Percentiles rank a stretch among this genome's conserved stretches.
phyloP scores from a whole-genome alignment of 306 rosid genomes.

The Clitoria ternatea region DNA sequence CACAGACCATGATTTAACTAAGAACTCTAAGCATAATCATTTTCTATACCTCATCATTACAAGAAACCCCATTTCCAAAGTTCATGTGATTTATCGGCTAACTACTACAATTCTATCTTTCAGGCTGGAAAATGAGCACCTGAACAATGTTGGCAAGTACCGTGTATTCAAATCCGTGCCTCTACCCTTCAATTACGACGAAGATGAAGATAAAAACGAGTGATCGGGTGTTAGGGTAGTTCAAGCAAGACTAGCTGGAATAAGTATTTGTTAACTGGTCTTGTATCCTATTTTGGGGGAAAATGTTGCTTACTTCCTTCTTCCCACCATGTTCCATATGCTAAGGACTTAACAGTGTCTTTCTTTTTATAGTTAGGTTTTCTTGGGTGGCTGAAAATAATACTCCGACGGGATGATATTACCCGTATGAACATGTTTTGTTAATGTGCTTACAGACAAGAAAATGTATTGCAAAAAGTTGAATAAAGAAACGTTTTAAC shows the following conservation, averaged over 20 bases:
- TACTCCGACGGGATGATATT: background rate
- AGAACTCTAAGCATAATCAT: no score
- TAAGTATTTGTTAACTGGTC: background rate
- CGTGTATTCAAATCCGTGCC: slow-evolving; percentile 79
- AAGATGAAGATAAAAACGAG: slow-evolving; percentile 51
- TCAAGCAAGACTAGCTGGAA: background rate
- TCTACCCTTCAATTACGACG: slow-evolving; percentile 64
- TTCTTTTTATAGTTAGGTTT: background rate
- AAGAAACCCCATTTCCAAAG: background rate
- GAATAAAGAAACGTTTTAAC: no score
- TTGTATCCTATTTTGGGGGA: background rate
- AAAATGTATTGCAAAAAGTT: background rate
- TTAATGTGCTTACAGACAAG: background rate
- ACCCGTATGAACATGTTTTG: background rate
- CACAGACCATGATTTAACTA: background rate
- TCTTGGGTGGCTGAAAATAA: background rate
- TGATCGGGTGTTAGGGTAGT: background rate
- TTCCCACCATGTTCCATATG: background rate
- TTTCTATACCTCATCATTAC: background rate
- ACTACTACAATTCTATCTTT: background rate
- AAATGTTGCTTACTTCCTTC: background rate
- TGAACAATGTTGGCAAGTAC: slow-evolving; percentile 77
- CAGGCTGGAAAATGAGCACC: slow-evolving; percentile 79
- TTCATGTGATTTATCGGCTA: background rate
- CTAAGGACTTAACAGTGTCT: background rate